These are phyloP conservation scores for Flammula alnicola DNA, from an alignment of 1,284 basidiomycete species.

Conservation along the genomic window DNA sequence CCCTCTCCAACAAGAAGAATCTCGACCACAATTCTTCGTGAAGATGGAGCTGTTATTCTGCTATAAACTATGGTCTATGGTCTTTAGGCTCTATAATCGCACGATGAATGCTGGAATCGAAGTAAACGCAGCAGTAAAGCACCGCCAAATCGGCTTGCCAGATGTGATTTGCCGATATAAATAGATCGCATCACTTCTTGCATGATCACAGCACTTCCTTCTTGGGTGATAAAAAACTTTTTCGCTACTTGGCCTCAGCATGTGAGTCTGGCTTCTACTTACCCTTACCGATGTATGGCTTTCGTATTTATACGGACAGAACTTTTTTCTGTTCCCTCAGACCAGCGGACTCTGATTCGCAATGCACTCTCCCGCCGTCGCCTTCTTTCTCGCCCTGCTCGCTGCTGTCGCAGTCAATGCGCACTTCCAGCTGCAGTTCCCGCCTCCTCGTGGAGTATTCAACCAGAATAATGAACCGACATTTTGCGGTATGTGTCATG, in stretches of 20 bases:
- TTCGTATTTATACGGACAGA: constrained; percentile 1
- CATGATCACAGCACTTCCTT: constrained; percentile 1
- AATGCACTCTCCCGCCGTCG: constrained; percentile 26
- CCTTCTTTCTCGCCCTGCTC: constrained; percentile 25
- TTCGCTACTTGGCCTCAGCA: too few species aligned
- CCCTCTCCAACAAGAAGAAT: too few species aligned
- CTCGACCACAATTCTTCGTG: too few species aligned
- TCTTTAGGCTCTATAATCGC: too few species aligned
- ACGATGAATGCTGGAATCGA: too few species aligned
- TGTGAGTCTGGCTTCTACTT: too few species aligned
- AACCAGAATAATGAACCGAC: constrained; percentile 59
- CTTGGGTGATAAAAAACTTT: constrained; percentile 27
- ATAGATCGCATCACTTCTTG: constrained; percentile 11
- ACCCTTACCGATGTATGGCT: too few species aligned
- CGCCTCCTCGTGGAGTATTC: constrained; percentile 62
- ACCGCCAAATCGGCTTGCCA: background rate
- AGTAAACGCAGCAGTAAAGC: too few species aligned
- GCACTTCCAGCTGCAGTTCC: constrained; percentile 75
- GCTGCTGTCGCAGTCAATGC: constrained; percentile 49
- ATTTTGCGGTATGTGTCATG: constrained; percentile 62
- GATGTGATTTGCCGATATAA: constrained; percentile 4
- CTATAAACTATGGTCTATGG: too few species aligned
- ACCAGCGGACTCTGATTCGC: too few species aligned
- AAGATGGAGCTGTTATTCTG: too few species aligned
- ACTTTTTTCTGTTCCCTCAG: background rate